phyloP scores from a whole-genome alignment of 1,139 yeast species.

The Scheffersomyces cryptocercus region DNA sequence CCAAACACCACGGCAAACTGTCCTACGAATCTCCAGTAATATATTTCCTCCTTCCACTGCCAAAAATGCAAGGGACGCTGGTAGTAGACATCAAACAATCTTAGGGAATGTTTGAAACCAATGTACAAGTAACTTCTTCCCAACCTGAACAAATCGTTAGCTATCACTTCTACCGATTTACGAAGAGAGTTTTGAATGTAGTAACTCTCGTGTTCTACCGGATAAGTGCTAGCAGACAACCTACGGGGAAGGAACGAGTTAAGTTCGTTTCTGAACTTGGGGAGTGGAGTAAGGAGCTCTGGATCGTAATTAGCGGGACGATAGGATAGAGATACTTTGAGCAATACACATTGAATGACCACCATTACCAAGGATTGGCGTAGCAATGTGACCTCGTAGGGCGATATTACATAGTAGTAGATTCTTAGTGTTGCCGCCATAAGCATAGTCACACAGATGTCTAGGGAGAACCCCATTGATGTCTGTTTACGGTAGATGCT shows the following conservation, averaged over 20 bases:
- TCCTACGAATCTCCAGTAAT: slow-evolving; percentile 67
- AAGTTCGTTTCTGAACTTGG: slow-evolving; percentile 30
- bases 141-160: slow-evolving; percentile 23
- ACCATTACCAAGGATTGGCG: slow-evolving; percentile 81
- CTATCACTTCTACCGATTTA: slow-evolving; percentile 14
- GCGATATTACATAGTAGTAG: slow-evolving; percentile 73
- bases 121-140: slow-evolving; percentile 12
- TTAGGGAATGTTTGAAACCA: slow-evolving; percentile 34
- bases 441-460: slow-evolving; percentile 89
- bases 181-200: slow-evolving; percentile 7
- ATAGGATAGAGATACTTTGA: slow-evolving; percentile 63
- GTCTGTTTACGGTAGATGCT: slow-evolving; percentile 64
- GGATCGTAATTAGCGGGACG: slow-evolving; percentile 49
- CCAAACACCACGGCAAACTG: slow-evolving; percentile 45
- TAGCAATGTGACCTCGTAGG: slow-evolving; percentile 73
- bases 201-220: slow-evolving; percentile 13
- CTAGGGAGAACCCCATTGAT: slow-evolving; percentile 79
- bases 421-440: slow-evolving; percentile 74
- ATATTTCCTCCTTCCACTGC: slow-evolving; percentile 74
- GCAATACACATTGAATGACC: slow-evolving; percentile 63
- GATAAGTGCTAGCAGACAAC: slow-evolving; percentile 9
- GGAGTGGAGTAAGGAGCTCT: slow-evolving; percentile 36
- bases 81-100: slow-evolving; percentile 70
- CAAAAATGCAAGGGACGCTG: slow-evolving; percentile 69
- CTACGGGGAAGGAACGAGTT: slow-evolving; percentile 20